Percentiles rank a stretch among this genome's conserved stretches.
Evolutionary conservation across 805 yeast species (phyloP).

Genomic region (Ogataea wickerhamii): DNA sequence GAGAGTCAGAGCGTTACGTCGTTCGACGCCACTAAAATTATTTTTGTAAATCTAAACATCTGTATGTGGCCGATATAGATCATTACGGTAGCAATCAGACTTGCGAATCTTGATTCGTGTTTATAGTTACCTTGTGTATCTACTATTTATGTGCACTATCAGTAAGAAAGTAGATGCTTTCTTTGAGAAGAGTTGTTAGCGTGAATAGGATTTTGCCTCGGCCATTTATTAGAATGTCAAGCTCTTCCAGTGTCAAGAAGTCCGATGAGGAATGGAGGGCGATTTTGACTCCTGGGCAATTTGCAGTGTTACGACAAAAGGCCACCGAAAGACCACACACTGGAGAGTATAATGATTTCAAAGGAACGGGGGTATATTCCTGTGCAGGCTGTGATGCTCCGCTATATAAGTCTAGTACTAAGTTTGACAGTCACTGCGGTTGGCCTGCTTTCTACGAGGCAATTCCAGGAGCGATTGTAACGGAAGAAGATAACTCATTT

Average conservation of each 20-base stretch:
- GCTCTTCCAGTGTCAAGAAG: slow-evolving; percentile 11
- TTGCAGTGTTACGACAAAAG: slow-evolving; percentile 68
- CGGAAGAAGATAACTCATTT: slow-evolving; percentile 53
- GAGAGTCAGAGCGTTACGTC: no score
- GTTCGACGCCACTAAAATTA: no score
- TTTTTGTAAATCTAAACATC: no score
- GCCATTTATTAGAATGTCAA: neutral
- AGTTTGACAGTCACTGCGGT: slow-evolving; percentile 90
- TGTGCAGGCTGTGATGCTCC: slow-evolving; percentile 89
- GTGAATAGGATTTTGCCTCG: no score
- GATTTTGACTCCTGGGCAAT: slow-evolving; percentile 68
- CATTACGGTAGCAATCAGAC: no score
- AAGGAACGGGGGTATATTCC: slow-evolving; percentile 58
- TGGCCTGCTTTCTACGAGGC: slow-evolving; percentile 98
- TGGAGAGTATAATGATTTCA: slow-evolving; percentile 56
- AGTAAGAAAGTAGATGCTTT: no score
- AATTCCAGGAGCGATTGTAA: slow-evolving; percentile 69
- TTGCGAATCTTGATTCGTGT: no score
- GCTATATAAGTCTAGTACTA: slow-evolving; percentile 71
- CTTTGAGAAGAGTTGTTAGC: no score
- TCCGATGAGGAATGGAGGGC: slow-evolving; percentile 76
- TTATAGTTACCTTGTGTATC: no score
- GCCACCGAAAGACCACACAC: slow-evolving; percentile 68
- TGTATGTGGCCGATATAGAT: no score
- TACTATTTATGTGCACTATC: no score